Conservation (phyloP, 768 basidiomycete species). For the Russula dissimulans region DNA sequence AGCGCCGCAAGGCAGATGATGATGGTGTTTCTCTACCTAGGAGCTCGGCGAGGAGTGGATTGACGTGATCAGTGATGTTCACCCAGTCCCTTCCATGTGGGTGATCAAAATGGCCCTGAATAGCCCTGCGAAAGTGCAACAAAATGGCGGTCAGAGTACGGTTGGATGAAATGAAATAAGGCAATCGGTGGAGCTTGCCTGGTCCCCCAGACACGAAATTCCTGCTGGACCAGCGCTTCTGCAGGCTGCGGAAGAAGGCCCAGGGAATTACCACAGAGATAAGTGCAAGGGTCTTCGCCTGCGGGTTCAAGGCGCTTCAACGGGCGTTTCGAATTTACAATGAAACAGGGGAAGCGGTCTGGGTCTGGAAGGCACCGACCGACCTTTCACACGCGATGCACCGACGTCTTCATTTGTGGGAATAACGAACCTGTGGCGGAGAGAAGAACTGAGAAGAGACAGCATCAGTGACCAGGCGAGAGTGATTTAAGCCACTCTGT, state of each 20-base stretch:
- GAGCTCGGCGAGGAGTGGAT: conserved; percentile 67
- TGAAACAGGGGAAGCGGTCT: conserved; percentile 3
- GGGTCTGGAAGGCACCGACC: background rate
- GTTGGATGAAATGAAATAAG: conserved; percentile 18
- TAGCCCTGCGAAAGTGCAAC: conserved; percentile 44
- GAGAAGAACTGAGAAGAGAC: background rate
- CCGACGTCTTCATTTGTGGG: conserved; percentile 44
- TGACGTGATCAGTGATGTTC: conserved; percentile 60
- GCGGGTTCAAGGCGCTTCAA: conserved; percentile 12
- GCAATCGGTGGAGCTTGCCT: conserved; percentile 33
- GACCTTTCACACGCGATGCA: conserved; percentile 26
- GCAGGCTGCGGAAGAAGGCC: conserved; percentile 75
- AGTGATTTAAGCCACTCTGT: background rate
- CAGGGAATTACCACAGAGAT: conserved; percentile 94
- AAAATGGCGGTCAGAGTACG: conserved; percentile 10
- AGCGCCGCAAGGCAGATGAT: background rate
- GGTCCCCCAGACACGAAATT: conserved; percentile 76
- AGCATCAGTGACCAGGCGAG: background rate
- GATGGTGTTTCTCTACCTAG: conserved; percentile 48
- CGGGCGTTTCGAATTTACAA: background rate
- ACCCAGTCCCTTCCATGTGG: conserved; percentile 82
- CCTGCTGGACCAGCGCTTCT: conserved; percentile 63
- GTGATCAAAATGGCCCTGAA: conserved; percentile 84
- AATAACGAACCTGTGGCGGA: conserved; percentile 21
- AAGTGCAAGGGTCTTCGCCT: conserved; percentile 53